phyloP scores from a whole-genome alignment of 176 grass and related monocot genomes.

The Juncus effusus region DNA sequence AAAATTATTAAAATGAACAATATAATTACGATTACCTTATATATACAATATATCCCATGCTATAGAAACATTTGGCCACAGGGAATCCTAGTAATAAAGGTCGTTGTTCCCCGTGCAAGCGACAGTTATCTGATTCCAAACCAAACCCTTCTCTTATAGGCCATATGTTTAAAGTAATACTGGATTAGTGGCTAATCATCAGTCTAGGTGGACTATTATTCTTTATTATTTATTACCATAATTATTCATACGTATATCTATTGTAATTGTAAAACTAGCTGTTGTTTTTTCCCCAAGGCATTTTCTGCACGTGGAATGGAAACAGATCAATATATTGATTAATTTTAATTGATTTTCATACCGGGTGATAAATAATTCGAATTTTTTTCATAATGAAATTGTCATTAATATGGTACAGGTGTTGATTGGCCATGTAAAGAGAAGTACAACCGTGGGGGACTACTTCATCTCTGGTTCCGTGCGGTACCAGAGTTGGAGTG shows the following conservation, averaged over 20 bases:
- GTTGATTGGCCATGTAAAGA: constrained; percentile 9
- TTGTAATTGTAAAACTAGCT: not conserved
- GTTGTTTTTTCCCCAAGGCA: not conserved
- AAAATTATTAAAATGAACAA: no score
- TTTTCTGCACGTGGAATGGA: constrained; percentile 19
- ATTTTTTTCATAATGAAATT: constrained; percentile 6
- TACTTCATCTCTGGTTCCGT: constrained; percentile 13
- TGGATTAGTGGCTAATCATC: not conserved
- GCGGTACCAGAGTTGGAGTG: no score
- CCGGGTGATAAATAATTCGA: not conserved
- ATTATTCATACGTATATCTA: constrained; percentile 4
- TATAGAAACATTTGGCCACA: not conserved
- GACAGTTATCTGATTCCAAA: constrained; percentile 31
- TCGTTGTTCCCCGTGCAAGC: constrained; percentile 7
- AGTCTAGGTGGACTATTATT: not conserved
- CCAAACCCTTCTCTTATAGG: constrained; percentile 27
- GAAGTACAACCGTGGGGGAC: constrained; percentile 5
- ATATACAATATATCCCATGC: no score
- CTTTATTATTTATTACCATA: not conserved
- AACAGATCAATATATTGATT: constrained; percentile 5
- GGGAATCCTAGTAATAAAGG: not conserved
- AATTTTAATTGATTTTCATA: not conserved
- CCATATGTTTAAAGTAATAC: constrained; percentile 11
- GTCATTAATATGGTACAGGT: not conserved
- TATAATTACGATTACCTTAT: no score